These are phyloP conservation scores for Talaromyces sp. DNA, from an alignment of 2,329 filamentous ascomycete species.

Conservation along the genomic window DNA sequence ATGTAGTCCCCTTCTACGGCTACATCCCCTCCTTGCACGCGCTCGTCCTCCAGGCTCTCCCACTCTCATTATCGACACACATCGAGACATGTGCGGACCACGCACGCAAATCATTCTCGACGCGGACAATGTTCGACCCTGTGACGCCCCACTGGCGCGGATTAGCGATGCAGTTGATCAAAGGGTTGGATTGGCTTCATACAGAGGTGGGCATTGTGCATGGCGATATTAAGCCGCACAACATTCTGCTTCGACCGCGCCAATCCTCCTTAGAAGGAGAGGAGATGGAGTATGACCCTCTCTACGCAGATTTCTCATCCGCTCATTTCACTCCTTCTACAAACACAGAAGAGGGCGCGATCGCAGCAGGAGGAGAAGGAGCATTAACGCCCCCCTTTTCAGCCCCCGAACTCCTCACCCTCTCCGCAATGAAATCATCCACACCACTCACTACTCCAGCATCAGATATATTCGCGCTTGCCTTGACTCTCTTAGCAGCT, in stretches of 20 bases:
- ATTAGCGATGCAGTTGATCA: constrained; percentile 43
- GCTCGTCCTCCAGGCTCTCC: constrained; percentile 47
- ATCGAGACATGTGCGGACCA: constrained; percentile 37
- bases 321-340: constrained; percentile 27
- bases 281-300: constrained; percentile 40
- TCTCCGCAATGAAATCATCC: constrained; percentile 37
- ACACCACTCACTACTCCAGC: constrained; percentile 37
- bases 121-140: constrained; percentile 47
- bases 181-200: constrained; percentile 47
- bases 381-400: constrained; percentile 48
- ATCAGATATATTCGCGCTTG: constrained; percentile 49
- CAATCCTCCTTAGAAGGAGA: not conserved
- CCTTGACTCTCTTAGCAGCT: constrained; percentile 46
- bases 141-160: constrained; percentile 45
- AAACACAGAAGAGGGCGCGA: constrained; percentile 15
- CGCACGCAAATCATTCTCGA: constrained; percentile 36
- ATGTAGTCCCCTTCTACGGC: constrained; percentile 47
- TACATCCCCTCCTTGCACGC: constrained; percentile 40
- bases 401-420: constrained; percentile 45
- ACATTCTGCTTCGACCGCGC: constrained; percentile 32
- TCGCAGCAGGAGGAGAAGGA: constrained; percentile 25
- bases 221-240: constrained; percentile 38
- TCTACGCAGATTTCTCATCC: constrained; percentile 49
- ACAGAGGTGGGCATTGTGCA: constrained; percentile 42
- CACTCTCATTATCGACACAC: constrained; percentile 43